These are phyloP conservation scores for Rugonectria rugulosa DNA, from an alignment of 2,329 filamentous ascomycete genomes.

Conservation along the genomic window DNA sequence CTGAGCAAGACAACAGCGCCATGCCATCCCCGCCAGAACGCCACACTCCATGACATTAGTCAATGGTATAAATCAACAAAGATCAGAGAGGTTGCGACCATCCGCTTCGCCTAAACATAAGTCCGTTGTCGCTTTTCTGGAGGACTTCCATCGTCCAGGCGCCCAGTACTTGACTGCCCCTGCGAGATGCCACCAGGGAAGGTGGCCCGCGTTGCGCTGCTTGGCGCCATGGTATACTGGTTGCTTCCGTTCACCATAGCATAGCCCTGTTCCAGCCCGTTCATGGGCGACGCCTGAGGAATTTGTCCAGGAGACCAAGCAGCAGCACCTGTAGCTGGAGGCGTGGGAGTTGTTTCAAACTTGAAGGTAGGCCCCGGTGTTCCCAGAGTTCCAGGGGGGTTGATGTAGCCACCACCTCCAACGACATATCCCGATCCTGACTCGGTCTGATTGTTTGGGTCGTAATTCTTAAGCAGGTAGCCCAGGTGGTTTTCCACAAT, in stretches of 20 bases:
- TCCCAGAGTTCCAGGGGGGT: constrained; percentile 40
- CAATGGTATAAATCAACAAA: constrained; percentile 27
- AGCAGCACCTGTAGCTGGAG: constrained; percentile 57
- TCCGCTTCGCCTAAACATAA: constrained; percentile 29
- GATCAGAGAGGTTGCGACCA: constrained; percentile 9
- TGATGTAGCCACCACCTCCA: constrained; percentile 45
- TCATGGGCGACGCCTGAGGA: constrained; percentile 56
- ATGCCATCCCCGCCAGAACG: constrained; percentile 31
- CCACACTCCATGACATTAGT: constrained; percentile 35
- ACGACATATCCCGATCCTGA: constrained; percentile 45
- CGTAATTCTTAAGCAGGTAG: constrained; percentile 74
- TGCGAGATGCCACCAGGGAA: constrained; percentile 37
- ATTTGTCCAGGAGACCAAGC: constrained; percentile 62
- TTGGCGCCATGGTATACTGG: constrained; percentile 47
- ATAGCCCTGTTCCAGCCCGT: constrained; percentile 55
- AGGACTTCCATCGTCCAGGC: constrained; percentile 52
- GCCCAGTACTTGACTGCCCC: constrained; percentile 28
- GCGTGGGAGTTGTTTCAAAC: constrained; percentile 64
- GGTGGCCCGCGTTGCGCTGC: constrained; percentile 39
- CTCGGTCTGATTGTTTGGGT: constrained; percentile 57
- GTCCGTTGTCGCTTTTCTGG: constrained; percentile 61
- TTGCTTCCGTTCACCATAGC: constrained; percentile 53
- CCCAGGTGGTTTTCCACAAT: constrained; percentile 89
- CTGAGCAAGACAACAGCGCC: constrained; percentile 13
- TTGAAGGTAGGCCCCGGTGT: constrained; percentile 48